phyloP scores from a whole-genome alignment of 495 filamentous ascomycete genomes.

The Echria macrotheca region DNA sequence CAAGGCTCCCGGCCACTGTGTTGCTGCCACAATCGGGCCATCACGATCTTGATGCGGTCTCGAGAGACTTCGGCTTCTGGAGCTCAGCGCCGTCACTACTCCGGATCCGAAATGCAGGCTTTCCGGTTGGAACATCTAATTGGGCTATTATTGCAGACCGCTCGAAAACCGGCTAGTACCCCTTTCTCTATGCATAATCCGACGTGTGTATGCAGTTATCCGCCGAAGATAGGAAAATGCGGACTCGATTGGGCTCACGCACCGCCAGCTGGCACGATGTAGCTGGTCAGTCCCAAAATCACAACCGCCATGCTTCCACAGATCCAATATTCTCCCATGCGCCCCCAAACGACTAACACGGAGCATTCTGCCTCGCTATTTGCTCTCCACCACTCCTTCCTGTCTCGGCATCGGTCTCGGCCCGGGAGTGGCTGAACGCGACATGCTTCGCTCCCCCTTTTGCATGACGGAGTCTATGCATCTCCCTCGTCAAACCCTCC shows the following conservation, averaged over 20 bases:
- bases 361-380: conserved; percentile 16
- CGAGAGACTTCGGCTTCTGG: too few relatives aligned
- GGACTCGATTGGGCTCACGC: conserved; percentile 31
- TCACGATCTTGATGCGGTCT: background rate
- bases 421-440: conserved; percentile 10
- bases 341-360: conserved; percentile 17
- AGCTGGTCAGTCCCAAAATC: conserved; percentile 34
- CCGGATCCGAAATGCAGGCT: conserved; percentile 11
- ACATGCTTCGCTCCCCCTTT: conserved; percentile 10
- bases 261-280: conserved; percentile 46
- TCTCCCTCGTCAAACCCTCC: conserved; percentile 6
- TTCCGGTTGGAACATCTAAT: conserved; percentile 12
- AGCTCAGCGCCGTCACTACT: conserved; percentile 1
- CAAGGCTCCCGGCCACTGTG: conserved; percentile 11
- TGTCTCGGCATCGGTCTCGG: conserved; percentile 14
- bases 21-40: conserved; percentile 9
- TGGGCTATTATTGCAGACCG: conserved; percentile 2
- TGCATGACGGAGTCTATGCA: conserved; percentile 18
- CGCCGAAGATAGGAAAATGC: conserved; percentile 24
- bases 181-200: conserved; percentile 22
- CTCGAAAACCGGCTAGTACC: conserved; percentile 24
- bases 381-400: conserved; percentile 12
- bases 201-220: conserved; percentile 28
- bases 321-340: conserved; percentile 19
- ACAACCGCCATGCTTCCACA: conserved; percentile 22